Evolutionary conservation across 2,329 filamentous ascomycete genomes (phyloP).

Genomic region (Diaporthe citri): DNA sequence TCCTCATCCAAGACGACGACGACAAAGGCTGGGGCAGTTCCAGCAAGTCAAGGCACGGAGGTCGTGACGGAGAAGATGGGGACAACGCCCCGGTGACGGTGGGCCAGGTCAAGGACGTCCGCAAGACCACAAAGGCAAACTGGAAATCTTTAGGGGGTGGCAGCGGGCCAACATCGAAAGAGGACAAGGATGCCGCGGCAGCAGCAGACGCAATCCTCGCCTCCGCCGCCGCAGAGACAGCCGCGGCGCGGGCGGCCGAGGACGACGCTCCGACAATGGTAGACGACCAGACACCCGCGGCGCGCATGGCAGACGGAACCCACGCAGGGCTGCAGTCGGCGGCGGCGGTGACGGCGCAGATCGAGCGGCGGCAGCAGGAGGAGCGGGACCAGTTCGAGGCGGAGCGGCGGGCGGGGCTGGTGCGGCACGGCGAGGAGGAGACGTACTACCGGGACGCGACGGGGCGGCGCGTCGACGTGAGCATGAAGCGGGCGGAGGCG

Average conservation of each 20-base stretch:
- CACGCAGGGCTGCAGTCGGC: slow-evolving; percentile 90
- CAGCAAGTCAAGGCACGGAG: slow-evolving; percentile 56
- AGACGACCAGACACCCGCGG: slow-evolving; percentile 54
- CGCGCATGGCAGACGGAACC: slow-evolving; percentile 86
- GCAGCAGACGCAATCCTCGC: slow-evolving; percentile 85
- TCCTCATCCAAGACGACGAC: slow-evolving; percentile 76
- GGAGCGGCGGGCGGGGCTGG: slow-evolving; percentile 50
- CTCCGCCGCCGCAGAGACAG: slow-evolving; percentile 76
- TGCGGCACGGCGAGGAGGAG: slow-evolving; percentile 67
- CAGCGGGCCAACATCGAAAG: slow-evolving; percentile 50
- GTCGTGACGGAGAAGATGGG: slow-evolving; percentile 58
- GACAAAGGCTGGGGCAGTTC: slow-evolving; percentile 63
- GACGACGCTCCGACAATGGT: slow-evolving; percentile 64
- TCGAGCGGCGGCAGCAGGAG: slow-evolving; percentile 66
- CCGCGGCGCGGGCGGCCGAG: slow-evolving; percentile 60
- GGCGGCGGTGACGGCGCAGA: slow-evolving; percentile 78
- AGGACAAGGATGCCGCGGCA: slow-evolving; percentile 62
- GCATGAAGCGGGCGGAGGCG: slow-evolving; percentile 89
- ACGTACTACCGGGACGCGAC: slow-evolving; percentile 97
- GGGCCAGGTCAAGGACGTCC: slow-evolving; percentile 72
- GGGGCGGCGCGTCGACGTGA: slow-evolving; percentile 92
- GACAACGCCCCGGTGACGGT: slow-evolving; percentile 64
- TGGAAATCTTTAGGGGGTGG: slow-evolving; percentile 79
- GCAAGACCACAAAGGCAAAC: slow-evolving; percentile 80
- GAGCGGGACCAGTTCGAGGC: slow-evolving; percentile 50